Evolutionary conservation across 192 early-diverging fungal genomes (phyloP).

Genomic region (Gonapodya sp.): DNA sequence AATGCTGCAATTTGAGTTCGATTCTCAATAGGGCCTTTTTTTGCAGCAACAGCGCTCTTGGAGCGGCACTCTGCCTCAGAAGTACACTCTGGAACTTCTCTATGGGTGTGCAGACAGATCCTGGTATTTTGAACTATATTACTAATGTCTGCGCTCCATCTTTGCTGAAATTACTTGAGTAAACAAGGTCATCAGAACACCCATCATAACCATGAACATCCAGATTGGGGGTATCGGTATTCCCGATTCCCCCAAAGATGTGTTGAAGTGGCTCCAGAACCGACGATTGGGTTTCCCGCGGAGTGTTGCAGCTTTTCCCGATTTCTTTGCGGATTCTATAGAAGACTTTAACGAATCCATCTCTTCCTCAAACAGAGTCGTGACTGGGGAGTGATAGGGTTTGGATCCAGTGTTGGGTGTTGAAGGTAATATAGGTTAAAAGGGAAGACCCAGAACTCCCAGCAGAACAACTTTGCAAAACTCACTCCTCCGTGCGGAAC

Average conservation of each 20-base stretch:
- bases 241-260: background rate
- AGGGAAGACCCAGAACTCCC: too few relatives aligned
- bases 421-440: background rate
- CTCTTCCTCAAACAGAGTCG: background rate
- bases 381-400: too few relatives aligned
- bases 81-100: too few relatives aligned
- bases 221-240: background rate
- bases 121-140: too few relatives aligned
- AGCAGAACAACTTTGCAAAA: background rate
- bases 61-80: too few relatives aligned
- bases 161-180: too few relatives aligned
- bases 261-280: background rate
- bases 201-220: background rate
- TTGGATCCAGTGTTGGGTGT: background rate
- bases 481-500: background rate
- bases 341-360: background rate
- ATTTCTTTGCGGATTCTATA: background rate
- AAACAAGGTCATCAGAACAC: background rate
- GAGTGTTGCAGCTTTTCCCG: background rate
- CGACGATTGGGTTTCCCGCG: background rate
- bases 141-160: too few relatives aligned
- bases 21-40: background rate
- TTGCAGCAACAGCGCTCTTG: too few relatives aligned
- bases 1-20: background rate
- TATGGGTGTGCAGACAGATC: too few relatives aligned